These are phyloP conservation scores for Eutrema japonicum DNA, from an alignment of 345 rosid genomes.

Conservation along the genomic window DNA sequence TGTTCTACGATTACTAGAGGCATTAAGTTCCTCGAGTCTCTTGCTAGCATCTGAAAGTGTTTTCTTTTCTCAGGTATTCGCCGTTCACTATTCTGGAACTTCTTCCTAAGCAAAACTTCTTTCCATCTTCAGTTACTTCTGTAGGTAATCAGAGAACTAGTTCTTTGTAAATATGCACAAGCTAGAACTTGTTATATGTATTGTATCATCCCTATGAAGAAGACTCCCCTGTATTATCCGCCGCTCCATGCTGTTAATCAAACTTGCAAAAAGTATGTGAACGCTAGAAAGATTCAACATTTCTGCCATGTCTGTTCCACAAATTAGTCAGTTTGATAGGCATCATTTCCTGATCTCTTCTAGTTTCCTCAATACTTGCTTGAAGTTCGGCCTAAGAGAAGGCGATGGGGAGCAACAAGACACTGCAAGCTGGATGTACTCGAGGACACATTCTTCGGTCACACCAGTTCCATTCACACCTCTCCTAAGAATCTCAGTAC, in stretches of 20 bases:
- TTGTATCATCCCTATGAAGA: slow-evolving; percentile 2
- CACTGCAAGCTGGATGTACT: slow-evolving; percentile 75
- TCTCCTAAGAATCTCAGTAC: slow-evolving; percentile 49
- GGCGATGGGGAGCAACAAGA: slow-evolving; percentile 83
- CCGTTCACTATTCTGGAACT: slow-evolving; percentile 20
- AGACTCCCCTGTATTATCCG: background rate
- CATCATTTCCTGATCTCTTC: slow-evolving; percentile 63
- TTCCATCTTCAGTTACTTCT: slow-evolving; percentile 13
- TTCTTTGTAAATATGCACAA: slow-evolving; percentile 20
- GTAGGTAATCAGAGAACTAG: slow-evolving; percentile 5
- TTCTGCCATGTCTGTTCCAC: background rate
- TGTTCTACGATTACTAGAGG: background rate
- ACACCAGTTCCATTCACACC: slow-evolving; percentile 44
- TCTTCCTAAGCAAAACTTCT: slow-evolving; percentile 4
- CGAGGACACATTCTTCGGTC: slow-evolving; percentile 59
- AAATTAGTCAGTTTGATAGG: slow-evolving; percentile 14
- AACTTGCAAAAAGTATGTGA: slow-evolving; percentile 15
- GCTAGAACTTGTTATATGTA: slow-evolving; percentile 17
- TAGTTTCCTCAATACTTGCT: slow-evolving; percentile 65
- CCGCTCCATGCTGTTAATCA: background rate
- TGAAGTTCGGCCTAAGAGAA: slow-evolving; percentile 69
- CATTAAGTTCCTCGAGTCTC: background rate
- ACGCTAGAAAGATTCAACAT: slow-evolving; percentile 1
- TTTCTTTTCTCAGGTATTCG: slow-evolving; percentile 8
- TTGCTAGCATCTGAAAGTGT: slow-evolving; percentile 13